Evolutionary conservation across 2,329 filamentous ascomycete genomes (phyloP).

Genomic region (Colletotrichum lupini): DNA sequence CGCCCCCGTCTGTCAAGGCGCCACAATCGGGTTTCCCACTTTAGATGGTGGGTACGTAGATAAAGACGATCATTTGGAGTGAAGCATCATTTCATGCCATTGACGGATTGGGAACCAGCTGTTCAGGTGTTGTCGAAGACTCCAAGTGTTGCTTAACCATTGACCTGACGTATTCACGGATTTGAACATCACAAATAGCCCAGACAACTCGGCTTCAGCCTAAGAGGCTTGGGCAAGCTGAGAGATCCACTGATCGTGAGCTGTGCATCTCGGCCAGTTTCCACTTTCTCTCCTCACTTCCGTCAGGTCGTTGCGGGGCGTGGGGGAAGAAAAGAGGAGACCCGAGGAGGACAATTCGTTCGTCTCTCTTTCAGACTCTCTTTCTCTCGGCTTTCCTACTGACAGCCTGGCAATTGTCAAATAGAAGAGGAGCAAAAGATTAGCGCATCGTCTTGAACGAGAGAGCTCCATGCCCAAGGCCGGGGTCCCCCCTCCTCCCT

Average conservation of each 20-base stretch:
- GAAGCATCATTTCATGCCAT: not conserved
- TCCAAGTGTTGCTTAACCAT: not conserved
- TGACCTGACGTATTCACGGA: not conserved
- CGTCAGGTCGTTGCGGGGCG: conserved; percentile 20
- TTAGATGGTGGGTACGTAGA: not conserved
- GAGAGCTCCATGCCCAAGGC: not conserved
- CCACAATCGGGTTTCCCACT: not conserved
- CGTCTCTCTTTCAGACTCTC: not conserved
- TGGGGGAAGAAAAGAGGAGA: conserved; percentile 19
- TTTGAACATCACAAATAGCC: not conserved
- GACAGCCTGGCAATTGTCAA: not conserved
- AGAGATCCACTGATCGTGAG: not conserved
- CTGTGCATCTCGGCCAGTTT: conserved; percentile 24
- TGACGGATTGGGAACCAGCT: too few relatives aligned
- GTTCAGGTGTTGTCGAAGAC: not conserved
- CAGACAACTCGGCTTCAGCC: not conserved
- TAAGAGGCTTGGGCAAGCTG: not conserved
- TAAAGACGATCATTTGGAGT: not conserved
- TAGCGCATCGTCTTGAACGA: not conserved
- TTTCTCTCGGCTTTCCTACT: not conserved
- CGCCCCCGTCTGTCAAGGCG: not conserved
- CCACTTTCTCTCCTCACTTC: conserved; percentile 19
- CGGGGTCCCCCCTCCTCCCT: not conserved
- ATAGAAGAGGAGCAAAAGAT: not conserved
- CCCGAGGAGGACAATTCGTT: not conserved